Percentiles rank a stretch among this genome's conserved stretches.
phyloP scores from a whole-genome alignment of 139 green algal species.

The Nannochloris sp. region DNA sequence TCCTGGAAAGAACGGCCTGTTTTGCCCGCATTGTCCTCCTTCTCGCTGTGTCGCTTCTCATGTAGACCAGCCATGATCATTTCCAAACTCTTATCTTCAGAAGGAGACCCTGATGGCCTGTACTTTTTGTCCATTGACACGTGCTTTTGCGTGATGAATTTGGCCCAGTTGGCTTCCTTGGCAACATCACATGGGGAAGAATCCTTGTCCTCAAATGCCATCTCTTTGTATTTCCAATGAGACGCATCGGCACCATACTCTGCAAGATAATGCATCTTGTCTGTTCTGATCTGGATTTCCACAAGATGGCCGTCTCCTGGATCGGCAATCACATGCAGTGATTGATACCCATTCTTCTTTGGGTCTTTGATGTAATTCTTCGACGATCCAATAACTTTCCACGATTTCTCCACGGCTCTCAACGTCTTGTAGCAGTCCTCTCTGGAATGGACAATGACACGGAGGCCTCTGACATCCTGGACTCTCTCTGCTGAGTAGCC shows the following conservation, averaged over 20 bases:
- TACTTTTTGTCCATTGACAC: slow-evolving; percentile 38
- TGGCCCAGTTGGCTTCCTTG: slow-evolving; percentile 25
- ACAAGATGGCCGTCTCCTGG: slow-evolving; percentile 39
- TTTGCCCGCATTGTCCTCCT: background rate
- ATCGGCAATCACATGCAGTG: slow-evolving; percentile 44
- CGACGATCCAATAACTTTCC: slow-evolving; percentile 41
- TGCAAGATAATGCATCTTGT: slow-evolving; percentile 85
- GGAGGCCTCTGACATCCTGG: slow-evolving; percentile 72
- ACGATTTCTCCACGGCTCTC: slow-evolving; percentile 49
- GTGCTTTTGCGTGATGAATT: slow-evolving; percentile 19
- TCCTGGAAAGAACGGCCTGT: slow-evolving; percentile 15
- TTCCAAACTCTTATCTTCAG: slow-evolving; percentile 21
- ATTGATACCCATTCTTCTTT: slow-evolving; percentile 91
- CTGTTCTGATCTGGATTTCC: slow-evolving; percentile 83
- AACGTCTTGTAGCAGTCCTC: slow-evolving; percentile 80
- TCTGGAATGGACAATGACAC: slow-evolving; percentile 76
- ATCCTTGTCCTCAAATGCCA: background rate
- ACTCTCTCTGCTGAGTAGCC: slow-evolving; percentile 44
- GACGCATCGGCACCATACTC: slow-evolving; percentile 83
- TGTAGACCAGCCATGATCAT: slow-evolving; percentile 7
- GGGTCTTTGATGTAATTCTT: slow-evolving; percentile 83
- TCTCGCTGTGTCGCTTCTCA: background rate
- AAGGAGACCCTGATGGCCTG: slow-evolving; percentile 35
- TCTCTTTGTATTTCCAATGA: slow-evolving; percentile 97
- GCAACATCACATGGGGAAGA: background rate